A percentile compares a stretch with the other conserved stretches of the same genome.
phyloP scores from a whole-genome alignment of 2,329 filamentous ascomycete species.

The Aspergillus ochraceus region DNA sequence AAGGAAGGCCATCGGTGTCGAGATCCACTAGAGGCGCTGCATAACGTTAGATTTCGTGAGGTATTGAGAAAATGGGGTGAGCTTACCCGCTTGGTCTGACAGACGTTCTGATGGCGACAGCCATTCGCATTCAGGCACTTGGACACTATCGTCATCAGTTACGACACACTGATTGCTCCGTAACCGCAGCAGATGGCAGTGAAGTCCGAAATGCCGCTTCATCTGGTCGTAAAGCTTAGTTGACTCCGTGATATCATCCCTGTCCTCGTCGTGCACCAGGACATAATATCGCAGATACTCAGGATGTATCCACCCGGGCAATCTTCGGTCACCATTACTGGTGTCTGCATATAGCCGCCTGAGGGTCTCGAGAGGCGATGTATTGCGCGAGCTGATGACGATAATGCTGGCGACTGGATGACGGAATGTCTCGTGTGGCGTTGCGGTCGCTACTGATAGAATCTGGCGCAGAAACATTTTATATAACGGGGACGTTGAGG shows the following conservation, averaged over 20 bases:
- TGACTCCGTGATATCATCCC: constrained; percentile 86
- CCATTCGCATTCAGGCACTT: constrained; percentile 82
- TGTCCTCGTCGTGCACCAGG: constrained; percentile 92
- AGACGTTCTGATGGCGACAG: constrained; percentile 84
- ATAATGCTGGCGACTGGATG: constrained; percentile 95
- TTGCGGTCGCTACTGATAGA: constrained; percentile 74
- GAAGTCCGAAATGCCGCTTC: constrained; percentile 96
- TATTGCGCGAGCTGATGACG: constrained; percentile 87
- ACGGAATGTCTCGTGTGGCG: constrained; percentile 87
- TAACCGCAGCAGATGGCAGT: constrained; percentile 87
- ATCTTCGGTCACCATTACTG: constrained; percentile 69
- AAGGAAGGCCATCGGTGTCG: constrained; percentile 66
- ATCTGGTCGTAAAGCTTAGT: constrained; percentile 94
- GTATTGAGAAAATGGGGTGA: background rate
- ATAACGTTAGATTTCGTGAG: constrained; percentile 6
- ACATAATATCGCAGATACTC: constrained; percentile 97
- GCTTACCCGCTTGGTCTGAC: constrained; percentile 60
- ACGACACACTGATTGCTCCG: constrained; percentile 81
- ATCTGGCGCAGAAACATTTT: constrained; percentile 80
- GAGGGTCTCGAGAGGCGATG: constrained; percentile 81
- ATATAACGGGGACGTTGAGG: constrained; percentile 73
- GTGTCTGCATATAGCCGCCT: constrained; percentile 81
- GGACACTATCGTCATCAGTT: constrained; percentile 86
- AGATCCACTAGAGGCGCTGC: constrained; percentile 54
- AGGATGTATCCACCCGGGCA: constrained; percentile 84